Base-by-base conservation (phyloP, 345 rosid genomes). In the Ricinus communis region DNA sequence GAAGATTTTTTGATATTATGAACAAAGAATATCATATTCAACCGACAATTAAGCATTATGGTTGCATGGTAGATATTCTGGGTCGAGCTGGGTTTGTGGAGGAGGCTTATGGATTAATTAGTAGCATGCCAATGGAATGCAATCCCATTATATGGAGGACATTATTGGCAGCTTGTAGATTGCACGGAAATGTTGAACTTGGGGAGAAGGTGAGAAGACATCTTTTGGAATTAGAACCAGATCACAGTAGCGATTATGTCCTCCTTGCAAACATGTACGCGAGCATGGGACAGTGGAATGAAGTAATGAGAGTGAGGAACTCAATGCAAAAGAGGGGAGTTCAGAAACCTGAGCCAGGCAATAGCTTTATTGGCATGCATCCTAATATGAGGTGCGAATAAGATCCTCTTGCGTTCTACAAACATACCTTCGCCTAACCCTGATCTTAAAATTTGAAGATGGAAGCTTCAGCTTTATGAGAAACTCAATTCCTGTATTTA, bases 1-100 rank as follows among this genome's bases (percentile, higher is more conserved):
- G 81, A 54, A 74, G 71, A 70, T 71, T 62, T 62, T 87, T 82
- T 36, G 74, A 71, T 65, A 21, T 72, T 3, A 85, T 83, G 90
- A 71, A 62, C 53, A 68, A 66, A 22, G 76, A 66, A 14, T 74
- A 70, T 40, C 40, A 45, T 5, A 74, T 84, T 5, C 24, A 81
- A 71, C 84, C 88, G 30, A 69, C 77, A 2, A 60, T 73, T 13
- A 79, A 76, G 81, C 88, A 82, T 70, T 73, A 73, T 33, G 83
- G 87, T 5, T 79, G 84, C 76, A 79, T 81, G 85, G 82, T 81
- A 30, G 85, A 82, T 70, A 63, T 82, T 70, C 15, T 84, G 63
- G 79, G 85, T 16, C 76, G 85, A 61, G 86, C 88, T 38, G 88
- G 85, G 5, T 51, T 77, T 2, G 66, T 79, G 33, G 79, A 77